Conservation (phyloP, 2,329 filamentous ascomycete genomes). For the Exophiala alcalophila region DNA sequence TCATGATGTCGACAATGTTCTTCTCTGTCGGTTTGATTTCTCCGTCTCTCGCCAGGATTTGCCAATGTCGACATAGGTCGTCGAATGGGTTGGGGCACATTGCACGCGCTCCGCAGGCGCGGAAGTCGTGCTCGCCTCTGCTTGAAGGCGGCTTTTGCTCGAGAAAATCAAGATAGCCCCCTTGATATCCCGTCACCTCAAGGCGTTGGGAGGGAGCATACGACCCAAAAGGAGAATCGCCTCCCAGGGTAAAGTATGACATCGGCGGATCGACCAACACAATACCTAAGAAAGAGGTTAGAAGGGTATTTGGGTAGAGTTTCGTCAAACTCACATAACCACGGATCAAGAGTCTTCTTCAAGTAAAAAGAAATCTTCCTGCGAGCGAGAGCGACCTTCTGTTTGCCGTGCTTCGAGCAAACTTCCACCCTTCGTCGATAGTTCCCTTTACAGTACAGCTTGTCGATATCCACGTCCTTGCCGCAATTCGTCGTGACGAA, state of each 20-base stretch:
- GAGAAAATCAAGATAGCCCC: conserved; percentile 28
- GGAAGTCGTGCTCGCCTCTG: conserved; percentile 24
- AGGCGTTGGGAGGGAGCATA: conserved; percentile 22
- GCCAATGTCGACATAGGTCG: conserved; percentile 27
- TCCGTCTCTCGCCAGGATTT: conserved; percentile 23
- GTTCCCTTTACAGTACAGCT: conserved; percentile 28
- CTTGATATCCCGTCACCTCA: conserved; percentile 22
- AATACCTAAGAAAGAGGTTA: conserved; percentile 14
- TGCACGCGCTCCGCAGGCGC: conserved; percentile 16
- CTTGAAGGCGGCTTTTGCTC: conserved; percentile 17
- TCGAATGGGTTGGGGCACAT: conserved; percentile 27
- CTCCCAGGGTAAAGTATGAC: conserved; percentile 22
- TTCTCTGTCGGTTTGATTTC: conserved; percentile 11
- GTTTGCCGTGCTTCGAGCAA: conserved; percentile 21
- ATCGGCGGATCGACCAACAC: conserved; percentile 27
- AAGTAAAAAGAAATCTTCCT: conserved; percentile 29
- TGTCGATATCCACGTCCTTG: conserved; percentile 27
- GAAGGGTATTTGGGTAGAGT: no score
- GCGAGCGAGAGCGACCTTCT: conserved; percentile 26
- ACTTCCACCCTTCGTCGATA: conserved; percentile 27
- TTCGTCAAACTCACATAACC: conserved; percentile 22
- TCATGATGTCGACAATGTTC: conserved; percentile 22
- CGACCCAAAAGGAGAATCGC: conserved; percentile 15
- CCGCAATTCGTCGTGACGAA: conserved; percentile 23
- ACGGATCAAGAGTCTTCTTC: conserved; percentile 25